A percentile compares a stretch with the other conserved stretches of the same genome.
Conservation (phyloP, 2,329 filamentous ascomycete genomes). For the Beauveria varroae region DNA sequence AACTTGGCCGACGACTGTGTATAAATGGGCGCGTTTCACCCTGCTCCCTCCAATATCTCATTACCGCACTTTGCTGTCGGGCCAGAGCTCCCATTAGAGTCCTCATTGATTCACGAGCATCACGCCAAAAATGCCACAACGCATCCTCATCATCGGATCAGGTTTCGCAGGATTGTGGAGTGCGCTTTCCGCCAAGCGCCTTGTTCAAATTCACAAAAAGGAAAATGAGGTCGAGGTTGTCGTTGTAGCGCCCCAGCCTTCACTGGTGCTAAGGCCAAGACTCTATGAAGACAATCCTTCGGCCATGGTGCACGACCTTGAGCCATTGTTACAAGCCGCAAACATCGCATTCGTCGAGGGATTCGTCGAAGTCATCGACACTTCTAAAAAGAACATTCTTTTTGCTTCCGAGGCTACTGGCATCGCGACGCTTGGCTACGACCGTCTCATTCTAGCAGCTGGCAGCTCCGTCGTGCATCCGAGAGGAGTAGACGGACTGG, state of each 20-base stretch:
- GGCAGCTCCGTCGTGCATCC: slow-evolving; percentile 27
- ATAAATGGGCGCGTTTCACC: neutral
- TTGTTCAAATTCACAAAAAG: slow-evolving; percentile 19
- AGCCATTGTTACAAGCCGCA: slow-evolving; percentile 19
- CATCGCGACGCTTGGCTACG: slow-evolving; percentile 18
- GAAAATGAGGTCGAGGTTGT: slow-evolving; percentile 20
- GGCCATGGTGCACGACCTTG: slow-evolving; percentile 18
- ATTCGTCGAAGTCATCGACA: slow-evolving; percentile 17
- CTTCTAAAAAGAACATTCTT: slow-evolving; percentile 13
- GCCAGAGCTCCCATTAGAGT: neutral
- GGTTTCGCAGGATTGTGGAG: slow-evolving; percentile 31
- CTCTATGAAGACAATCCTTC: slow-evolving; percentile 26
- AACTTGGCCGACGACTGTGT: neutral
- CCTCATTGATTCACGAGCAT: no score
- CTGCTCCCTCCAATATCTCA: neutral
- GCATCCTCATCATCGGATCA: slow-evolving; percentile 22
- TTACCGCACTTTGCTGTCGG: neutral
- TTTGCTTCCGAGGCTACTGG: slow-evolving; percentile 9
- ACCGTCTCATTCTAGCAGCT: slow-evolving; percentile 28
- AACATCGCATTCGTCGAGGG: slow-evolving; percentile 22
- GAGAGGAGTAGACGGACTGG: slow-evolving; percentile 21
- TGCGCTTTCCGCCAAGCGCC: slow-evolving; percentile 26
- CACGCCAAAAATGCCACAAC: neutral
- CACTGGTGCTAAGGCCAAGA: slow-evolving; percentile 25
- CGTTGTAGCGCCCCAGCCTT: slow-evolving; percentile 25